Evolutionary conservation across 805 yeast species (phyloP), one percentile per base, ranked within the genome.

Genomic region (Saturnispora halmiae): DNA sequence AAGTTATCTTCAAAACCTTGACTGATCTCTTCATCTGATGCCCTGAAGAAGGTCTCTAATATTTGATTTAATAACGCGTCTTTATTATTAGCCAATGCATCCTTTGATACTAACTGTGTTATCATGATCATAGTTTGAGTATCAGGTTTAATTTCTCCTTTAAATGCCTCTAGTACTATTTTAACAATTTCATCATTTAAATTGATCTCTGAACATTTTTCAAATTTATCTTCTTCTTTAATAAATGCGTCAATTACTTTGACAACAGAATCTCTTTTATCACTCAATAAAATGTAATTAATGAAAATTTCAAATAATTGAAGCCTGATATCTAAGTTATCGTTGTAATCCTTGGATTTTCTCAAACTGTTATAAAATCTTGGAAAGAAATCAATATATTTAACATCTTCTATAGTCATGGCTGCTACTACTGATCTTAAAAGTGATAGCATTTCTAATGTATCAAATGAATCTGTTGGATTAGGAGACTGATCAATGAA

Each of bases 261-360:
- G 24, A 47, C 37, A 13, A 58, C 40, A 31, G 46, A 52, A 4
- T 43, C 35, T n/a, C 59, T 43, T 19, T 58, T 55, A 10, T 53
- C 48, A 32, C 62, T 55, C 18, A 62, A 44, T 34, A 58, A 35
- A 8, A 59, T 51, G 40, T 60, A 61, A 34, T 58, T 57, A 32
- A 58, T 29, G 40, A 62, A 60, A 13, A 60, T 48, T 44, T 59
- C 63, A 45, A 60, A 58, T 4, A 61, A 43, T 29, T 59, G 53
- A 40, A 60, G 39, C 36, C 64, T 47, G 9, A 53, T 33, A 4
- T 32, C 34, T n/a, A 25, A 21, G 40, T 56, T 47, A 18, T 43
- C 11, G 1, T 38, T 29, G 34, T 56, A 60, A n/a, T 44, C 47
- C 1, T 46, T 18, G 8, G 58, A 52, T 9, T 50, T 50, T 45